These are phyloP conservation scores for Phytophthora pistaciae DNA, from an alignment of 352 stramenopile genomes.

Conservation along the genomic window DNA sequence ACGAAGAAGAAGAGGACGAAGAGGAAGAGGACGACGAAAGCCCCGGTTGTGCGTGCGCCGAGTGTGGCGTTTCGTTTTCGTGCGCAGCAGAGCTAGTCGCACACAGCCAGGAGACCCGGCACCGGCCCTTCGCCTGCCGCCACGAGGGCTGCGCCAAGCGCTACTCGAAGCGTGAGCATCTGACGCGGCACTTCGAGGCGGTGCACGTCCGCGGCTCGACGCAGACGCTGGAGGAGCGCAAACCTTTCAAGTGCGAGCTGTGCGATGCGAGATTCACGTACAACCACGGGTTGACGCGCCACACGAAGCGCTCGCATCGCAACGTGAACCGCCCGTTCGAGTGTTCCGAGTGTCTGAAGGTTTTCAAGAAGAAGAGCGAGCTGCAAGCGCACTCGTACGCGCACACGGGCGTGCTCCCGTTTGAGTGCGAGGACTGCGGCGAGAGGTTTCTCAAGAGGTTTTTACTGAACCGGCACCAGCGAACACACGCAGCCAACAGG, in stretches of 20 bases:
- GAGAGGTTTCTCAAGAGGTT: slow-evolving; percentile 74
- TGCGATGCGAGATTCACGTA: slow-evolving; percentile 71
- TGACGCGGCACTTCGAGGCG: slow-evolving; percentile 61
- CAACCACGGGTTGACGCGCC: slow-evolving; percentile 70
- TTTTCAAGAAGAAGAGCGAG: slow-evolving; percentile 87
- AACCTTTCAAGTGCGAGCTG: slow-evolving; percentile 65
- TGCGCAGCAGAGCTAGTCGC: not conserved
- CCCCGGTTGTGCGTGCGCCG: slow-evolving; percentile 12
- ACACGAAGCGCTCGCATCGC: slow-evolving; percentile 56
- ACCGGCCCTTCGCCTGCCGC: slow-evolving; percentile 52
- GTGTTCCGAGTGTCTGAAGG: slow-evolving; percentile 65
- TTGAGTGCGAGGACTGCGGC: slow-evolving; percentile 70
- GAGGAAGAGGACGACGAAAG: not conserved
- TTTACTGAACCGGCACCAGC: slow-evolving; percentile 58
- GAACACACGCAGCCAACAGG: slow-evolving; percentile 39
- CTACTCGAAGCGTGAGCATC: slow-evolving; percentile 75
- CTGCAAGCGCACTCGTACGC: slow-evolving; percentile 82
- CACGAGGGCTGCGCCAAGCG: slow-evolving; percentile 51
- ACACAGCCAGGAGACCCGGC: slow-evolving; percentile 28
- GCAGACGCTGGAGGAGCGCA: slow-evolving; percentile 35
- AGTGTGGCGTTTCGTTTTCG: slow-evolving; percentile 27
- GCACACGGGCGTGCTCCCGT: slow-evolving; percentile 79
- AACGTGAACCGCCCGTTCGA: slow-evolving; percentile 68
- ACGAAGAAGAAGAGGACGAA: not conserved
- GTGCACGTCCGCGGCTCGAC: slow-evolving; percentile 39